Evolutionary conservation across 2,329 filamentous ascomycete species (phyloP), one percentile per base, ranked within the genome.

Genomic region (Cladosporium sp.): DNA sequence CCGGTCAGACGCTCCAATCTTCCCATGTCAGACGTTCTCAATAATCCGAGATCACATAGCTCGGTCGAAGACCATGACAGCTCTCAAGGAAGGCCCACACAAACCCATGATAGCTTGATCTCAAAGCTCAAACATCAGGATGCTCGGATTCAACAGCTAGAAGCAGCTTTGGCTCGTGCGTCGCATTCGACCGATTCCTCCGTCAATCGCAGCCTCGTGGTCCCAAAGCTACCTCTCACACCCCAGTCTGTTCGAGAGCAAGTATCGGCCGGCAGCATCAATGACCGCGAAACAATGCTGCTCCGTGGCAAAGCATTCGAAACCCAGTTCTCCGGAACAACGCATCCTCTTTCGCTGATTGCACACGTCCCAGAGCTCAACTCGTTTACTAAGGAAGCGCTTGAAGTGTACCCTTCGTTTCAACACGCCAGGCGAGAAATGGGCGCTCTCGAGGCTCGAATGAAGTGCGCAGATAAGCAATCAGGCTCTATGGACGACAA

Each of bases 291-390:
- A 55, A 67, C 66, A 2, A 70, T 70, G 54, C 62, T 74, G 43
- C 68, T 75, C 39, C 59, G 71, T 51, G 71, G 71, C 1, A 73
- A 67, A 48, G 64, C 64, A 1, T 75, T 74, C 63, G 73, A 73
- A 56, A 73, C 72, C 1, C 68, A 70, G 13, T 75, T 73, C 53
- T 68, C 70, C 50, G 73, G 73, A 4, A 64, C 66, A 4, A 73
- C 70, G 4, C 70, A 72, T 53, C 59, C 70, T 2, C 63, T 69
- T 17, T 58, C 61, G 3, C 51, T 63, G 22, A 62, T 64, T 15
- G 61, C 58, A 20, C 58, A 58, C 4, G 59, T 64, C 7, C 59
- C 61, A 17, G 61, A 63, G 27, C 56, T 65, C 6, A 57, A 57
- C 34, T 45, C 53, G 3, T 64, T 64, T 43, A 64, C 62, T 6